Evolutionary conservation across 140 eudicot species (phyloP).

Genomic region (Erigeron philadelphicus): DNA sequence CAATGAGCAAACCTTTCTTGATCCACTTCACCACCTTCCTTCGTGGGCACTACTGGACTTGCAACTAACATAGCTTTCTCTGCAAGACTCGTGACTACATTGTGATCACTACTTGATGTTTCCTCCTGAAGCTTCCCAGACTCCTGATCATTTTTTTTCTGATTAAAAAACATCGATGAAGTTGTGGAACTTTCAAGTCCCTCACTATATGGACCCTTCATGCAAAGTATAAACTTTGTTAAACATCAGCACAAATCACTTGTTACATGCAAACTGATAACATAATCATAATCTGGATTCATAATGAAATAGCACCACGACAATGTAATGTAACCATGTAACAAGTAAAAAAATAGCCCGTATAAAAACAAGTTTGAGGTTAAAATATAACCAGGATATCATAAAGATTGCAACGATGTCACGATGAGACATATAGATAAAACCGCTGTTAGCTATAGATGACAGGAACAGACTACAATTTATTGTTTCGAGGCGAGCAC

Average conservation of each 20-base stretch:
- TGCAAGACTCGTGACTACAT: slow-evolving; percentile 67
- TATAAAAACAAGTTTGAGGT: slow-evolving; percentile 2
- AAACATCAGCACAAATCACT: slow-evolving; percentile 10
- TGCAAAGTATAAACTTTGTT: slow-evolving; percentile 14
- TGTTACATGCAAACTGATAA: slow-evolving; percentile 20
- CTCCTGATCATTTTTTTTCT: slow-evolving; percentile 30
- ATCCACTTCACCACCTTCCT: slow-evolving; percentile 77
- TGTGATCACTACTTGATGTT: slow-evolving; percentile 35
- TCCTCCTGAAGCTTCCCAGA: slow-evolving; percentile 32
- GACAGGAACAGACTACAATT: too few relatives aligned
- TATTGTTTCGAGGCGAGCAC: too few relatives aligned
- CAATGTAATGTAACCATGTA: too few relatives aligned
- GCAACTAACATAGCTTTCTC: slow-evolving; percentile 96
- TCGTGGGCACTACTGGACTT: slow-evolving; percentile 80
- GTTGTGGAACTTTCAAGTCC: slow-evolving; percentile 29
- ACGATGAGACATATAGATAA: too few relatives aligned
- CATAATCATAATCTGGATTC: slow-evolving; percentile 17
- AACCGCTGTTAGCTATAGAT: too few relatives aligned
- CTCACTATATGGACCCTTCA: slow-evolving; percentile 39
- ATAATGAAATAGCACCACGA: slow-evolving; percentile 13
- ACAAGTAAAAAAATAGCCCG: not conserved
- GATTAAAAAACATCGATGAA: slow-evolving; percentile 29
- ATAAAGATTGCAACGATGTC: slow-evolving; percentile 2
- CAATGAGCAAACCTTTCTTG: slow-evolving; percentile 64
- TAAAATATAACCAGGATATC: slow-evolving; percentile 1